These are phyloP conservation scores for Aspergillus carbonarius DNA, from an alignment of 2,329 filamentous ascomycete species.

Conservation along the genomic window DNA sequence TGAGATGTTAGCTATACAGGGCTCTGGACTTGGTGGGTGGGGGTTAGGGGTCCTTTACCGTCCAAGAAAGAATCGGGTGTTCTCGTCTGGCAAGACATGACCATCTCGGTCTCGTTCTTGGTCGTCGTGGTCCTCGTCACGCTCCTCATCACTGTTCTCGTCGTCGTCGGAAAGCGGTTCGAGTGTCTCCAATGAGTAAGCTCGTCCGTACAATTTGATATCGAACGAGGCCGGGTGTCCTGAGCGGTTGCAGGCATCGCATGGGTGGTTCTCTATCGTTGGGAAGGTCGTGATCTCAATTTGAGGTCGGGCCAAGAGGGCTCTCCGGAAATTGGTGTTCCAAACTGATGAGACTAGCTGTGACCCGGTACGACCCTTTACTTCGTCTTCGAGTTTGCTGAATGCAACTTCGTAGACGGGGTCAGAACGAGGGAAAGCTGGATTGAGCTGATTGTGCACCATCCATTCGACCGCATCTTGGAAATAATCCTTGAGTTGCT, in stretches of 20 bases:
- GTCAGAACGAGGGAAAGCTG: slow-evolving; percentile 63
- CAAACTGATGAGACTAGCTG: slow-evolving; percentile 72
- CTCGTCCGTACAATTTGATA: slow-evolving; percentile 62
- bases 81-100: slow-evolving; percentile 44
- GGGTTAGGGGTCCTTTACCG: slow-evolving; percentile 29
- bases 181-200: slow-evolving; percentile 66
- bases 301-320: slow-evolving; percentile 65
- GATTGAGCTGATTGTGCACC: slow-evolving; percentile 75
- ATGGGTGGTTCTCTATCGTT: slow-evolving; percentile 50
- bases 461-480: slow-evolving; percentile 75
- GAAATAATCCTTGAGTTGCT: slow-evolving; percentile 71
- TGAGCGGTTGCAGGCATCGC: slow-evolving; percentile 69
- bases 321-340: slow-evolving; percentile 64
- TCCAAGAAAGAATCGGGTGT: slow-evolving; percentile 54
- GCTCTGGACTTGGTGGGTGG: not conserved
- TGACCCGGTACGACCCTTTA: slow-evolving; percentile 64
- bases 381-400: slow-evolving; percentile 69
- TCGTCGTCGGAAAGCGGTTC: slow-evolving; percentile 58
- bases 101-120: slow-evolving; percentile 47
- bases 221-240: slow-evolving; percentile 66
- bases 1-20: not conserved
- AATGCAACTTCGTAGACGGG: slow-evolving; percentile 68
- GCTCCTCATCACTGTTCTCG: slow-evolving; percentile 39
- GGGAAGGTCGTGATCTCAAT: slow-evolving; percentile 53
- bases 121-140: slow-evolving; percentile 3